A percentile compares a stretch with the other conserved stretches of the same genome.
phyloP scores from a whole-genome alignment of 192 early-diverging fungal species.

The Entomortierella parvispora region DNA sequence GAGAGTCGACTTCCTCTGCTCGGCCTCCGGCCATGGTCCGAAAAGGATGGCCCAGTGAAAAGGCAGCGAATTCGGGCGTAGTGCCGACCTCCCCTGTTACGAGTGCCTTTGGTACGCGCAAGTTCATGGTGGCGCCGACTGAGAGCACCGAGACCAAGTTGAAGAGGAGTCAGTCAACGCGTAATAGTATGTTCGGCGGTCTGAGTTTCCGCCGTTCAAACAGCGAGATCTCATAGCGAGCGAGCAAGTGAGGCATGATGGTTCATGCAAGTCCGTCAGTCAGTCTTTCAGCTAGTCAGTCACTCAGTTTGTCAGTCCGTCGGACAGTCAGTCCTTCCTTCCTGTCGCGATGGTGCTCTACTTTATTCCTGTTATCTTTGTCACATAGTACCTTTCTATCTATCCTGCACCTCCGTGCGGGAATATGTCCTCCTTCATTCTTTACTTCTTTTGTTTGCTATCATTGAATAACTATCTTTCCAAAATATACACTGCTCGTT shows the following conservation, averaged over 20 bases:
- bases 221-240: slow-evolving; percentile 12
- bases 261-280: slow-evolving; percentile 1
- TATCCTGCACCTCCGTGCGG: no score
- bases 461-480: no score
- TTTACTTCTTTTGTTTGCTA: no score
- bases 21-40: slow-evolving; percentile 36
- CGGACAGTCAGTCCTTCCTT: no score
- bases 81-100: slow-evolving; percentile 29
- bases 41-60: slow-evolving; percentile 53
- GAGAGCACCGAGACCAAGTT: slow-evolving; percentile 26
- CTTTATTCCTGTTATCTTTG: no score
- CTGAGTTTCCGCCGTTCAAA: slow-evolving; percentile 41
- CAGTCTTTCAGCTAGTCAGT: no score
- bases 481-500: no score
- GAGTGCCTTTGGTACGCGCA: slow-evolving; percentile 40
- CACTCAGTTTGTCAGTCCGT: no score
- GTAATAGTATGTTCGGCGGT: slow-evolving; percentile 42
- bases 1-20: slow-evolving; percentile 28
- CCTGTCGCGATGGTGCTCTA: no score
- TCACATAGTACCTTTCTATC: slow-evolving; percentile 1
- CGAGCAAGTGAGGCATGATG: no score
- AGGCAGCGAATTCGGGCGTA: slow-evolving; percentile 48
- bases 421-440: no score
- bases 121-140: slow-evolving; percentile 33
- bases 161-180: slow-evolving; percentile 49